Conservation (phyloP, 2,329 filamentous ascomycete species). For the Dactylellina sp. region DNA sequence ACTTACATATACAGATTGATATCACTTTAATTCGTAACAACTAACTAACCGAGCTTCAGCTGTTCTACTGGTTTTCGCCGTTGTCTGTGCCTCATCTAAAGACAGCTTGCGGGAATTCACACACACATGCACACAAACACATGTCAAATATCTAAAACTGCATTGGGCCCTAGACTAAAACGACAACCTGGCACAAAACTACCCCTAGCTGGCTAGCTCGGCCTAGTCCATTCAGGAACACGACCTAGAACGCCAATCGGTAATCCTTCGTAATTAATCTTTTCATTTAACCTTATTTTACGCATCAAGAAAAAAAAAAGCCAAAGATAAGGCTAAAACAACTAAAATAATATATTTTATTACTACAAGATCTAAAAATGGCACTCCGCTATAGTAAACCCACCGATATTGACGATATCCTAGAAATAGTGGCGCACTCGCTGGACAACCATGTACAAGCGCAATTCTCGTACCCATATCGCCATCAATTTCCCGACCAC, state of each 20-base stretch:
- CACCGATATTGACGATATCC: constrained; percentile 36
- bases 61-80: background rate
- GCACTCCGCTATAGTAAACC: constrained; percentile 21
- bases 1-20: no score
- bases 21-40: no score
- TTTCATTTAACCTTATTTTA: constrained; percentile 1
- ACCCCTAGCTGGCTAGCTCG: background rate
- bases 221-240: background rate
- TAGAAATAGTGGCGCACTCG: constrained; percentile 15
- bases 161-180: no score
- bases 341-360: background rate
- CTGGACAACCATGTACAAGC: constrained; percentile 25
- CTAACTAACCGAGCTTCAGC: no score
- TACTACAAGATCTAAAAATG: constrained; percentile 11
- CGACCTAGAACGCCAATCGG: constrained; percentile 7
- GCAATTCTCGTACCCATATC: constrained; percentile 35
- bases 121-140: no score
- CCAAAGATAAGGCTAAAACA: background rate
- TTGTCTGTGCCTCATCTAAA: background rate
- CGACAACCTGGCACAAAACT: no score
- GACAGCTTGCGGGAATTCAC: no score
- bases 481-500: constrained; percentile 8
- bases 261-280: constrained; percentile 2
- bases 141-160: no score
- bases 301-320: background rate